Conservation (phyloP, 495 filamentous ascomycete genomes). For the Trichoderma orchidacearum region DNA sequence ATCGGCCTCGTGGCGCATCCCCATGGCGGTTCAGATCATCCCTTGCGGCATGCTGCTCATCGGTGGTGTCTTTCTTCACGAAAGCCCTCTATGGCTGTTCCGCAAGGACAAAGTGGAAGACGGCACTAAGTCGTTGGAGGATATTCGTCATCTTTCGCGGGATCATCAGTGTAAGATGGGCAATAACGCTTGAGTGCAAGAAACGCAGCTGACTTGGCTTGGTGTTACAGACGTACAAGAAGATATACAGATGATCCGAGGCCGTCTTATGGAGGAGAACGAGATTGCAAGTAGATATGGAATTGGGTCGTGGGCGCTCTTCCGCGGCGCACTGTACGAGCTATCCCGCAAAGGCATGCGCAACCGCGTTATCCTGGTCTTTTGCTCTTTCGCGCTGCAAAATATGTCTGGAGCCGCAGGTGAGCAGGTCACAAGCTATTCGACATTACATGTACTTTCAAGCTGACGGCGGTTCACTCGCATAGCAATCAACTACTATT, state of each 20-base stretch:
- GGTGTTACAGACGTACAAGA: conserved; percentile 7
- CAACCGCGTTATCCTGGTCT: conserved; percentile 21
- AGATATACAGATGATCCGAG: conserved; percentile 10
- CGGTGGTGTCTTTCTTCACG: conserved; percentile 11
- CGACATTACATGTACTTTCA: too few relatives aligned
- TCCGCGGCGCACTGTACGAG: conserved; percentile 13
- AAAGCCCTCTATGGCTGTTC: conserved; percentile 7
- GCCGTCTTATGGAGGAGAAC: conserved; percentile 14
- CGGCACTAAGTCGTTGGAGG: background rate
- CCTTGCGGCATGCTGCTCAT: conserved; percentile 11
- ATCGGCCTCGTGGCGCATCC: conserved; percentile 11
- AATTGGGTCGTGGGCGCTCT: conserved; percentile 10
- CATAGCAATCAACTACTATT: conserved; percentile 20
- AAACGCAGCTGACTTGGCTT: background rate
- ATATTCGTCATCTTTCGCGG: conserved; percentile 9
- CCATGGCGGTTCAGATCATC: conserved; percentile 14
- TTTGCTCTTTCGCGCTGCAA: conserved; percentile 22
- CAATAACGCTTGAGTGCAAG: background rate
- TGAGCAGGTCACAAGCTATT: background rate
- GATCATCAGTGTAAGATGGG: conserved; percentile 5
- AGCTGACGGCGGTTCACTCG: background rate
- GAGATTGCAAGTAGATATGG: conserved; percentile 7
- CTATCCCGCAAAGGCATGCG: conserved; percentile 17
- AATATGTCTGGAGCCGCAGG: conserved; percentile 14
- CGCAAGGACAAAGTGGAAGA: background rate